Percentiles rank a stretch among this genome's conserved stretches.
Conservation (phyloP, 2,329 filamentous ascomycete species). For the Geosmithia morbida region DNA sequence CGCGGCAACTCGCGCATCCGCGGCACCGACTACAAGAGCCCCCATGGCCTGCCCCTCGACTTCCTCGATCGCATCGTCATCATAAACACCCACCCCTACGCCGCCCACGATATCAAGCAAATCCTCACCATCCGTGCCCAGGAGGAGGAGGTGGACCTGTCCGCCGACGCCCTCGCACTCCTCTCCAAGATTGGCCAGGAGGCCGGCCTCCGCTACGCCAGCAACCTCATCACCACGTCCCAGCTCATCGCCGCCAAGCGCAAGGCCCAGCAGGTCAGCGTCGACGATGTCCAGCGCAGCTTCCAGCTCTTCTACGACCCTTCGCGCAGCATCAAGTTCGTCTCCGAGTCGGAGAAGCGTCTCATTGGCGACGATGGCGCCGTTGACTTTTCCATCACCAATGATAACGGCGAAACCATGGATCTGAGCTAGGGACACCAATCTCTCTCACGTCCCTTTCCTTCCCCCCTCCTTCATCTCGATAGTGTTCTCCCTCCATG, state of each 20-base stretch:
- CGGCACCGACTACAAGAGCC: conserved; percentile 84
- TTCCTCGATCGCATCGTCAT: conserved; percentile 95
- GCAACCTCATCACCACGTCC: conserved; percentile 91
- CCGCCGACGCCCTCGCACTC: conserved; percentile 77
- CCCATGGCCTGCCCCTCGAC: conserved; percentile 87
- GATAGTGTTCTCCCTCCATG: neutral
- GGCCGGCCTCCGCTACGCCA: conserved; percentile 85
- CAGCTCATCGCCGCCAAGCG: conserved; percentile 79
- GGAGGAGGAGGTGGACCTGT: conserved; percentile 90
- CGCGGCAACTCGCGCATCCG: conserved; percentile 82
- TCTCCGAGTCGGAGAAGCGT: conserved; percentile 78
- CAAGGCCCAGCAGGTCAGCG: conserved; percentile 65
- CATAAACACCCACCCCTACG: conserved; percentile 82
- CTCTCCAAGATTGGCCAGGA: conserved; percentile 94
- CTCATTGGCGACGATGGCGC: conserved; percentile 78
- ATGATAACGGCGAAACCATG: conserved; percentile 35
- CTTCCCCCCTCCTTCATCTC: too few species aligned
- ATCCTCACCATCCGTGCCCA: conserved; percentile 86
- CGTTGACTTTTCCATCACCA: conserved; percentile 52
- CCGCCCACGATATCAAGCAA: conserved; percentile 71
- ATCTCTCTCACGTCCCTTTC: neutral
- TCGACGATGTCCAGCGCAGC: conserved; percentile 85
- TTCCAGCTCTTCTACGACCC: conserved; percentile 93
- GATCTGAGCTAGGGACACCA: conserved; percentile 23
- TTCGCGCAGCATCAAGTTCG: conserved; percentile 75